These are phyloP conservation scores for Coprinopsis sp. DNA, from an alignment of 768 basidiomycete species.

Conservation along the genomic window DNA sequence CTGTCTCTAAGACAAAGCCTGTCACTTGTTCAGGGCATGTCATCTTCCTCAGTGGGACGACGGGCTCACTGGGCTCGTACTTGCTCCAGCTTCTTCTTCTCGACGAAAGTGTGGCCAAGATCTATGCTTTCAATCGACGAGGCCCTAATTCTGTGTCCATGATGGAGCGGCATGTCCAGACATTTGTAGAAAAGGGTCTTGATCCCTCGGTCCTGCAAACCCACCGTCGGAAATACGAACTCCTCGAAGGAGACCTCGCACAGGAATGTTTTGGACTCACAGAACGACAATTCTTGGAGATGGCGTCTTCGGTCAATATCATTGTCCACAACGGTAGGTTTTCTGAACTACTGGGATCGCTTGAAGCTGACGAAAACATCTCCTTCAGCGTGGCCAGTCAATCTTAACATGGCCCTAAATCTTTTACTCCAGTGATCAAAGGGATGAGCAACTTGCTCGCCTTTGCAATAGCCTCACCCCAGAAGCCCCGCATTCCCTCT, in stretches of 20 bases:
- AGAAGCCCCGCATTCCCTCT: not conserved
- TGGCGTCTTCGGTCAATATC: not conserved
- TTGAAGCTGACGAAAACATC: no score
- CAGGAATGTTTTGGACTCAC: not conserved
- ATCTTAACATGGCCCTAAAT: conserved; percentile 21
- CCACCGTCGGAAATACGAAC: not conserved
- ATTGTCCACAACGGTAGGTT: not conserved
- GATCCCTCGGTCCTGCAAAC: not conserved
- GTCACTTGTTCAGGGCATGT: no score
- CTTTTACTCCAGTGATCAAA: conserved; percentile 10
- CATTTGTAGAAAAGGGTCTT: not conserved
- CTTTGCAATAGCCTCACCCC: conserved; percentile 14
- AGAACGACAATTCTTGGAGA: no score
- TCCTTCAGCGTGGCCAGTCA: conserved; percentile 24
- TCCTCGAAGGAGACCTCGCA: not conserved
- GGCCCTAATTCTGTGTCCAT: not conserved
- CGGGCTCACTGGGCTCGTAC: not conserved
- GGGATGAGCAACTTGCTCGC: conserved; percentile 25
- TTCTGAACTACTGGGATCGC: not conserved
- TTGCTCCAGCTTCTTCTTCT: not conserved
- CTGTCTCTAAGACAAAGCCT: no score
- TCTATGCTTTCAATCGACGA: not conserved
- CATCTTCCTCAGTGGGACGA: not conserved
- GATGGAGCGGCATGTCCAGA: not conserved
- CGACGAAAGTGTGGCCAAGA: not conserved